These are phyloP conservation scores for Pulveroboletus sp. DNA, from an alignment of 1,284 basidiomycete species.

Conservation along the genomic window DNA sequence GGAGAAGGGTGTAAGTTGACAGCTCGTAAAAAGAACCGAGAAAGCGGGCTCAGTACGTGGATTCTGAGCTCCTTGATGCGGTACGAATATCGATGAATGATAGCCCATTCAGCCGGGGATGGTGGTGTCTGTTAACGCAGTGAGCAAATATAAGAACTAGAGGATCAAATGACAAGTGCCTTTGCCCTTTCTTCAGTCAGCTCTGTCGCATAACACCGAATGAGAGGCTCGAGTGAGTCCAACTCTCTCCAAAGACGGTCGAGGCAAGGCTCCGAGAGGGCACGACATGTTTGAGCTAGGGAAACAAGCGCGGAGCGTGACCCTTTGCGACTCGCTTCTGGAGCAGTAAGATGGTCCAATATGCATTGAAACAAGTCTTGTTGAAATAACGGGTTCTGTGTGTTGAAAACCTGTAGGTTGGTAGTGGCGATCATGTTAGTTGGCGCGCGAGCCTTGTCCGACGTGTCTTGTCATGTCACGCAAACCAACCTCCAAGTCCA, in stretches of 20 bases:
- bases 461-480: constrained; percentile 18
- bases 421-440: too few species aligned
- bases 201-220: background rate
- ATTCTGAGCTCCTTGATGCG: constrained; percentile 3
- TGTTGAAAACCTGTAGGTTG: background rate
- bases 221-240: constrained; percentile 10
- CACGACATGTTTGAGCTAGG: constrained; percentile 1
- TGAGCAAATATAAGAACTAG: background rate
- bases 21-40: background rate
- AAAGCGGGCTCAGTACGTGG: background rate
- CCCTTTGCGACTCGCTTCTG: background rate
- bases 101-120: background rate
- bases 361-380: background rate
- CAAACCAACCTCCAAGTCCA: constrained; percentile 20
- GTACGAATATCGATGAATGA: constrained; percentile 5
- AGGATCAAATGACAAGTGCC: background rate
- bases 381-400: background rate
- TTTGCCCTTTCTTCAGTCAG: background rate
- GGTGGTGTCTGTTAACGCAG: background rate
- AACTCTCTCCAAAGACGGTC: constrained; percentile 8
- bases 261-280: constrained; percentile 1
- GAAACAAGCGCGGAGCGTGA: background rate
- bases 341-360: background rate
- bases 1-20: background rate
- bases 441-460: too few species aligned